Evolutionary conservation across 2,329 filamentous ascomycete genomes (phyloP).

Genomic region (Beauveria brongniartii): DNA sequence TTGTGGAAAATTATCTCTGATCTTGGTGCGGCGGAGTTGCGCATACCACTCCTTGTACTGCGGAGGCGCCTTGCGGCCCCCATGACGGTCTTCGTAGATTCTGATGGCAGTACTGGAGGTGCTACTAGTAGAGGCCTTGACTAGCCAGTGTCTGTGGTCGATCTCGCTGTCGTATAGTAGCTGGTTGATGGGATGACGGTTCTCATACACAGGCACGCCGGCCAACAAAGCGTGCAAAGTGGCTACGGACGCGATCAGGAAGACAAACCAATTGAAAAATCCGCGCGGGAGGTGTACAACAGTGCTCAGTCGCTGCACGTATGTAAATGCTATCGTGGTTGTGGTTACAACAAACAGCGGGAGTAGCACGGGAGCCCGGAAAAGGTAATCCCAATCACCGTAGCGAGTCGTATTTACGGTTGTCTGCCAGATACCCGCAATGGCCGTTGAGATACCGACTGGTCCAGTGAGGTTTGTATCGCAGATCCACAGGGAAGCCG

Average conservation of each 20-base stretch:
- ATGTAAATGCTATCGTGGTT: slow-evolving; percentile 36
- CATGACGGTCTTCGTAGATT: slow-evolving; percentile 43
- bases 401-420: slow-evolving; percentile 28
- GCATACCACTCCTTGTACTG: slow-evolving; percentile 81
- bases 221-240: slow-evolving; percentile 22
- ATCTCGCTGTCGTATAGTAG: slow-evolving; percentile 41
- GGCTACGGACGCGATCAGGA: background rate
- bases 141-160: slow-evolving; percentile 41
- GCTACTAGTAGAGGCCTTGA: slow-evolving; percentile 37
- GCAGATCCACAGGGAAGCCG: slow-evolving; percentile 37
- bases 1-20: slow-evolving; percentile 76
- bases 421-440: slow-evolving; percentile 30
- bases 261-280: background rate
- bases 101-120: slow-evolving; percentile 38
- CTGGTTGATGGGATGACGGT: slow-evolving; percentile 39
- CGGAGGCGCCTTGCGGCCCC: slow-evolving; percentile 65
- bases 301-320: slow-evolving; percentile 34
- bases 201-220: slow-evolving; percentile 23
- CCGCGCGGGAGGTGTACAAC: slow-evolving; percentile 35
- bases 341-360: slow-evolving; percentile 31
- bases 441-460: slow-evolving; percentile 33
- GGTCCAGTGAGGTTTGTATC: slow-evolving; percentile 38
- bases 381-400: slow-evolving; percentile 39
- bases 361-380: slow-evolving; percentile 26
- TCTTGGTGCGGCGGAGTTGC: slow-evolving; percentile 61